Base-by-base conservation (phyloP, 495 filamentous ascomycete species). In the Hyaloscypha bicolor region DNA sequence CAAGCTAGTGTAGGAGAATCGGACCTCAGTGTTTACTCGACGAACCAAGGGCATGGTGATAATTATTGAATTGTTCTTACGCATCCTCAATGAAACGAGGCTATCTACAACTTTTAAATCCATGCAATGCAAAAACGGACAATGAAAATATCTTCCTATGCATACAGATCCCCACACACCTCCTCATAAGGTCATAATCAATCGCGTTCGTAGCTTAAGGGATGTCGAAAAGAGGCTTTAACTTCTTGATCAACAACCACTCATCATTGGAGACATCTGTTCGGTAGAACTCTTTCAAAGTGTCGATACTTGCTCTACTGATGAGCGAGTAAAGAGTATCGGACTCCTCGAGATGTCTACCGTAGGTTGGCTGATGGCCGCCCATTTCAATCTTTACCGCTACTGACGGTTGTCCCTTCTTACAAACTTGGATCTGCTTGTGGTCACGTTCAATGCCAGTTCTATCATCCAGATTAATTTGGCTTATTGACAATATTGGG, bases 341-440 rank as follows among this genome's bases (percentile, higher is more conserved):
- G 75, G 90, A 90, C 76, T 99, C 94, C 78, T 99, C 95, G 60
- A 98, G 85, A 55, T 99, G 95, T 62, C 95, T 90, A 51, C 95
- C 95, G 76, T 99, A 99, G 64, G 91, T 85, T 14, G 95, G 95
- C 79, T 99, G 95, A 78, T 97, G 94, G 25, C 90, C 80, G 19
- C 93, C 94, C 83, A 84, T 85, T 80, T 99, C 95, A 75, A 99
- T 93, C 86, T 99, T 99, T 79, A 99, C 84, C 30, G 95, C 95
- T 19, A 98, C 95, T 6, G 93, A 96, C 37, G 95, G 96, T 73
- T 97, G 92, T 65, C 94, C 96, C 80, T 93, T 94, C 81, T 98
- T 99, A 81, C 91, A 94, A 57, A 96, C 81, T 12, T 81, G 85
- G 72, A 99, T 88, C 58, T 94, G 85, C 81, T 98, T 99, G 87